A percentile compares a stretch with the other conserved stretches of the same genome.
These are phyloP conservation scores for Pseudozyma sp. DNA, from an alignment of 1,284 basidiomycete genomes.

Conservation along the genomic window DNA sequence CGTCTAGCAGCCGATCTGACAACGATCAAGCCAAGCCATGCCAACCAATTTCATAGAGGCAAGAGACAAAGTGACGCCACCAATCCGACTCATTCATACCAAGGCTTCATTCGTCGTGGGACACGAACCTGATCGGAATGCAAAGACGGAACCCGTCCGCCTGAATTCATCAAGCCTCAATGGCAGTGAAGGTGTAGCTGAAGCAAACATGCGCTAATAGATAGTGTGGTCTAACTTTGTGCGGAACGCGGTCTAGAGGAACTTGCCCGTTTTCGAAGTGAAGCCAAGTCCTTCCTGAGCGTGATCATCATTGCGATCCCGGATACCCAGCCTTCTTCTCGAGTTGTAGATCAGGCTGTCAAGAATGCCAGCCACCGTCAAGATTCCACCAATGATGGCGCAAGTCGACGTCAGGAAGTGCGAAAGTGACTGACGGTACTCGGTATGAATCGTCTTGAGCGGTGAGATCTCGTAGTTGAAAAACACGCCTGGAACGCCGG, in stretches of 20 bases:
- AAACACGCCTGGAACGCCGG: constrained; percentile 73
- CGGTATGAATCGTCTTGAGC: constrained; percentile 61
- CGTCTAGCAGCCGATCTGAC: not conserved
- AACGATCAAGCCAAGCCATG: no score
- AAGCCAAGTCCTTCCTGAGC: constrained; percentile 53
- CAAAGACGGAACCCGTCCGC: no score
- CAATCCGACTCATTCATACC: not conserved
- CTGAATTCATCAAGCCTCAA: no score
- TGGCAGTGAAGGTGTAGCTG: no score
- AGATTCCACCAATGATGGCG: constrained; percentile 94
- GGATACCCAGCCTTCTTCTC: constrained; percentile 62
- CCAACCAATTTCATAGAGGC: no score
- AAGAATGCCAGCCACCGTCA: constrained; percentile 92
- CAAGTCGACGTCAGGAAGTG: constrained; percentile 88
- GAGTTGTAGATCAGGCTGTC: constrained; percentile 83
- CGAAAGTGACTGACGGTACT: constrained; percentile 87
- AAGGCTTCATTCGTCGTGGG: not conserved
- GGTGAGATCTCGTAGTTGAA: constrained; percentile 81
- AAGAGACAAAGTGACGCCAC: no score
- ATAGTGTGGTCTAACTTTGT: no score
- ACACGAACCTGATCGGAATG: no score
- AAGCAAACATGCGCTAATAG: no score
- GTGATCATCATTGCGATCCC: constrained; percentile 33
- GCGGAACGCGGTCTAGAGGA: constrained; percentile 24
- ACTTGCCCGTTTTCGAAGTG: constrained; percentile 55